phyloP scores from a whole-genome alignment of 345 rosid species.

The Moricandia moricandioides region DNA sequence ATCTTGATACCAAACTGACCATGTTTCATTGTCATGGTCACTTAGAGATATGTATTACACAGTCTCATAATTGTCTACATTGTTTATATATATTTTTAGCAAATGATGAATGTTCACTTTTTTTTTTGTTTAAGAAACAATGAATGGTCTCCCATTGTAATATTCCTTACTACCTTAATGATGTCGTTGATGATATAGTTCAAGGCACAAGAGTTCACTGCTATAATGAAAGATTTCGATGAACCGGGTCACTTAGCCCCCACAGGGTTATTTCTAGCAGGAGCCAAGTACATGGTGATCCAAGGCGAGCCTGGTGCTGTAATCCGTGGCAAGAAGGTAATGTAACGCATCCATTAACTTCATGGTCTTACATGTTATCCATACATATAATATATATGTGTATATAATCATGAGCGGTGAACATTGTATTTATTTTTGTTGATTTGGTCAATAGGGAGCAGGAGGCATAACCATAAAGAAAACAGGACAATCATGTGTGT shows the following conservation, averaged over 20 bases:
- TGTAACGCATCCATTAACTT: not conserved
- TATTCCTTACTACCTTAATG: not conserved
- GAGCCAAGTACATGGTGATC: slow-evolving; percentile 78
- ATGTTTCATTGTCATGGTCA: not conserved
- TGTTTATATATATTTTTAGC: not conserved
- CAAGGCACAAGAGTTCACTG: slow-evolving; percentile 55
- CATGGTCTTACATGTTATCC: not conserved
- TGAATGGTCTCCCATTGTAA: not conserved
- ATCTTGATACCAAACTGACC: not conserved
- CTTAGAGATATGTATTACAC: no score
- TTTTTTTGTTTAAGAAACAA: no score
- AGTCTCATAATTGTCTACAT: no score
- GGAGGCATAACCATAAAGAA: slow-evolving; percentile 77
- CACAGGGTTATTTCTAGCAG: slow-evolving; percentile 60
- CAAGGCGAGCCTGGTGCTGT: slow-evolving; percentile 82
- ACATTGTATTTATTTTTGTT: not conserved
- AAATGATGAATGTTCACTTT: not conserved
- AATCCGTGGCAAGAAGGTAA: slow-evolving; percentile 89
- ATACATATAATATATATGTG: not conserved
- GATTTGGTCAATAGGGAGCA: slow-evolving; percentile 46
- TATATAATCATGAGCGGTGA: not conserved
- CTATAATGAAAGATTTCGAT: slow-evolving; percentile 65
- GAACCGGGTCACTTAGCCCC: slow-evolving; percentile 86
- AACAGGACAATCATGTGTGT: slow-evolving; percentile 72
- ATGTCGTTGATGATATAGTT: slow-evolving; percentile 41